A percentile compares a stretch with the other conserved stretches of the same genome.
Evolutionary conservation across 2,329 filamentous ascomycete genomes (phyloP).

Genomic region (Cordyceps fumosorosea): DNA sequence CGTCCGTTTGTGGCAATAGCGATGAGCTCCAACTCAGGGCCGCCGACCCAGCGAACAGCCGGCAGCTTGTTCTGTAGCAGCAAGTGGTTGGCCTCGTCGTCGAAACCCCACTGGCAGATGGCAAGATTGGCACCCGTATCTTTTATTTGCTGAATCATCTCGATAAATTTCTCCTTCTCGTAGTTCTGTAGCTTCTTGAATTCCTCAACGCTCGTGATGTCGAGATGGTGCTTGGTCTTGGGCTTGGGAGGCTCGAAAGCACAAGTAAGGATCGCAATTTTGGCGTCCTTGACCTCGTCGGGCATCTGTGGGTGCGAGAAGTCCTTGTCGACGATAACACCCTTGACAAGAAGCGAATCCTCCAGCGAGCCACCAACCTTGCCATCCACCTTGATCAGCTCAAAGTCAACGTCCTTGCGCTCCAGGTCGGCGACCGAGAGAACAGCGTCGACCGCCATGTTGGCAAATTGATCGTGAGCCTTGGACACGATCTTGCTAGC

Average conservation of each 20-base stretch:
- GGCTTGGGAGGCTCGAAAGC: conserved; percentile 98
- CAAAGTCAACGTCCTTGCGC: conserved; percentile 95
- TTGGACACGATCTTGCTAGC: conserved; percentile 99
- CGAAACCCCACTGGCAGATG: conserved; percentile 99
- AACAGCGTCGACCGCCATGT: conserved; percentile 95
- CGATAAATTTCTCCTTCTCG: conserved; percentile 90
- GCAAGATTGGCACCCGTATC: conserved; percentile 93
- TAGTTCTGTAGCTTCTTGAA: conserved; percentile 97
- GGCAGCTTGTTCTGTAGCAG: conserved; percentile 93
- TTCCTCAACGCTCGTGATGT: conserved; percentile 94
- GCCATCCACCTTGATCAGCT: conserved; percentile 98
- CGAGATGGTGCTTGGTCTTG: conserved; percentile 99
- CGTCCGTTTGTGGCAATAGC: conserved; percentile 97
- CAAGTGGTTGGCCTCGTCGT: conserved; percentile 97
- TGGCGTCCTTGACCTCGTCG: conserved; percentile 87
- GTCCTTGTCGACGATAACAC: conserved; percentile 98
- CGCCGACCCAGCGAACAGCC: conserved; percentile 95
- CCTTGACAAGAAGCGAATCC: conserved; percentile 90
- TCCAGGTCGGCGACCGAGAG: conserved; percentile 93
- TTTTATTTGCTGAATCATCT: conserved; percentile 99
- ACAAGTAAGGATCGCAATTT: conserved; percentile 95
- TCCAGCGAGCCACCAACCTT: conserved; percentile 94
- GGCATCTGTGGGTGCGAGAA: conserved; percentile 99
- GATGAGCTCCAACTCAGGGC: conserved; percentile 96
- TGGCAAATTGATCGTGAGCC: conserved; percentile 94